phyloP scores from a whole-genome alignment of 345 rosid species.

The Hibiscus tridactylites region DNA sequence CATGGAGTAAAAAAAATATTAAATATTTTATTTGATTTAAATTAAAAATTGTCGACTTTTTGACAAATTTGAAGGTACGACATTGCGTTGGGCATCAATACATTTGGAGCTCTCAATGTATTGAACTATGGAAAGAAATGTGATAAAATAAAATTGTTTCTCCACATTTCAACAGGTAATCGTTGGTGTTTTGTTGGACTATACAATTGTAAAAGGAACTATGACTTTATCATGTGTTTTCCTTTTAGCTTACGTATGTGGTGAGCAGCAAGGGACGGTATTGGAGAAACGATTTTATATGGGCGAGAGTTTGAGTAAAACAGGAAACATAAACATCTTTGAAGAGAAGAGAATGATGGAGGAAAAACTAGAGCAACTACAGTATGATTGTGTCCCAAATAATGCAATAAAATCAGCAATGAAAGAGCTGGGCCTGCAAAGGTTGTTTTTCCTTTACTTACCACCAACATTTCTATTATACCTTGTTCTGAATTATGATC shows the following conservation, averaged over 20 bases:
- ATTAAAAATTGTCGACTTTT: background rate
- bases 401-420: conserved; percentile 23
- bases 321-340: conserved; percentile 21
- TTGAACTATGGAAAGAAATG: conserved; percentile 39
- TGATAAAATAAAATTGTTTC: background rate
- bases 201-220: too few relatives aligned
- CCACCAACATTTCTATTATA: background rate
- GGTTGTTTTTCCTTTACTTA: background rate
- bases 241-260: conserved; percentile 53
- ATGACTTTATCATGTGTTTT: too few relatives aligned
- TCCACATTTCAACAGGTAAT: background rate
- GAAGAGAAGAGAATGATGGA: conserved; percentile 29
- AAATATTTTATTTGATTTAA: too few relatives aligned
- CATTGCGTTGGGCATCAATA: conserved; percentile 41
- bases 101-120: conserved; percentile 48
- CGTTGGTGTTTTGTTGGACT: too few relatives aligned
- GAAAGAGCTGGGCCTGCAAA: conserved; percentile 40
- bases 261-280: conserved; percentile 29
- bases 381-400: conserved; percentile 12
- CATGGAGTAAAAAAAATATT: too few relatives aligned
- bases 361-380: conserved; percentile 25
- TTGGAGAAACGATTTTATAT: conserved; percentile 8
- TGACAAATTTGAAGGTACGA: conserved; percentile 23
- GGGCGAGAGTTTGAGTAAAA: conserved; percentile 36
- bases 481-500: background rate